phyloP scores from a whole-genome alignment of 768 basidiomycete species.

The Amanita polypyramis region DNA sequence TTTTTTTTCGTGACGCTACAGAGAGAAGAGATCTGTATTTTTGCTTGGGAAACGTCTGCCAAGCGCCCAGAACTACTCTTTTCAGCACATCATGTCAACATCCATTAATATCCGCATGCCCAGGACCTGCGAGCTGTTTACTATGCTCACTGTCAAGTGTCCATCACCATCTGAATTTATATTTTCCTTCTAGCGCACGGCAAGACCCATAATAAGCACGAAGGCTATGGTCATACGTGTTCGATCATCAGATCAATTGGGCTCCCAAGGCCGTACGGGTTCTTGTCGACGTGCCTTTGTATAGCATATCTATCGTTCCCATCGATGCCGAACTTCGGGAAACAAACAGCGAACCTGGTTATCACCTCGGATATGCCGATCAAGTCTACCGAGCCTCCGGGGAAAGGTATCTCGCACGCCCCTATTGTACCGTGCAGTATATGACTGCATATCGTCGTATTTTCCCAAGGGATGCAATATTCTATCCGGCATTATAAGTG shows the following conservation, averaged over 20 bases:
- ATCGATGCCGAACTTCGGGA: neutral
- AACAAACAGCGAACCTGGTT: neutral
- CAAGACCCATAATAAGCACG: slow-evolving; percentile 3
- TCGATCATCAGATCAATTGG: slow-evolving; percentile 4
- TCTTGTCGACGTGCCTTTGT: neutral
- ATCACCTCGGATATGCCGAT: slow-evolving; percentile 7
- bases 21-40: neutral
- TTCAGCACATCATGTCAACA: slow-evolving; percentile 5
- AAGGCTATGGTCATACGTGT: slow-evolving; percentile 5
- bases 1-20: neutral
- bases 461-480: neutral
- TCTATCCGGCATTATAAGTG: too few species aligned
- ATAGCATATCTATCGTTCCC: neutral
- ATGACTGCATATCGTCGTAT: neutral
- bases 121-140: neutral
- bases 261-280: neutral
- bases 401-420: neutral
- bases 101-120: slow-evolving; percentile 5
- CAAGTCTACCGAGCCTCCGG: neutral
- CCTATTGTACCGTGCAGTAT: neutral
- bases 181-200: slow-evolving; percentile 5
- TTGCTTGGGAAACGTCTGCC: neutral
- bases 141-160: slow-evolving; percentile 3
- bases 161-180: slow-evolving; percentile 3
- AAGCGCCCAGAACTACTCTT: neutral